phyloP scores from a whole-genome alignment of 768 basidiomycete species.

The Leccinum ochraceum region DNA sequence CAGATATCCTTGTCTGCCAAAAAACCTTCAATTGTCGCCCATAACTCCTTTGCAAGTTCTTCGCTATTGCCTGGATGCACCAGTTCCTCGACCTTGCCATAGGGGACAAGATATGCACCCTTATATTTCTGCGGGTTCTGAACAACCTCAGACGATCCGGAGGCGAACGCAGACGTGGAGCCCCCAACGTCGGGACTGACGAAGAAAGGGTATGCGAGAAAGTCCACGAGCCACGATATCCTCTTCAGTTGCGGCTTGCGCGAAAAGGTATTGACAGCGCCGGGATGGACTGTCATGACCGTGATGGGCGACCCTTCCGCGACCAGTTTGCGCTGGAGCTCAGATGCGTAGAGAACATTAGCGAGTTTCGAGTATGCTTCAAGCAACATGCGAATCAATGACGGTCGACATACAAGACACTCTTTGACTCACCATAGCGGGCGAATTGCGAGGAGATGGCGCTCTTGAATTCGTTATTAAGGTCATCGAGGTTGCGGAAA shows the following conservation, averaged over 20 bases:
- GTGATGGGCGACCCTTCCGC: conserved; percentile 8
- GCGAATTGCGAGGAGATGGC: conserved; percentile 15
- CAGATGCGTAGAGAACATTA: conserved; percentile 47
- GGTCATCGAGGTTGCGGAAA: conserved; percentile 22
- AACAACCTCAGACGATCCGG: conserved; percentile 28
- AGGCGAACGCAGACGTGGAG: conserved; percentile 31
- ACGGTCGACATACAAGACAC: rapidly evolving
- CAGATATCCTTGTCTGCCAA: conserved; percentile 26
- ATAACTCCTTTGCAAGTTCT: conserved; percentile 32
- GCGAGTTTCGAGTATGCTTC: conserved; percentile 55
- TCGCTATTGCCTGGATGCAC: conserved; percentile 20
- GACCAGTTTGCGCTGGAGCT: conserved; percentile 47
- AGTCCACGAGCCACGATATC: conserved; percentile 23
- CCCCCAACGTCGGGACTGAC: conserved; percentile 27
- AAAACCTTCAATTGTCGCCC: conserved; percentile 29
- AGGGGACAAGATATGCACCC: conserved; percentile 38
- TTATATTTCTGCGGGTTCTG: conserved; percentile 27
- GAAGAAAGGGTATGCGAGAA: neutral
- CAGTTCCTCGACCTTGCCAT: conserved; percentile 17
- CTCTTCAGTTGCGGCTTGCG: conserved; percentile 18
- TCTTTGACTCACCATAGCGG: conserved; percentile 35
- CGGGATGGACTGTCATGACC: conserved; percentile 31
- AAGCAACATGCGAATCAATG: neutral
- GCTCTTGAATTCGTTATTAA: conserved; percentile 36
- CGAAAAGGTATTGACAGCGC: conserved; percentile 34